These are phyloP conservation scores for Tolypocladium ophioglossoides DNA, from an alignment of 2,329 filamentous ascomycete genomes.

Conservation along the genomic window DNA sequence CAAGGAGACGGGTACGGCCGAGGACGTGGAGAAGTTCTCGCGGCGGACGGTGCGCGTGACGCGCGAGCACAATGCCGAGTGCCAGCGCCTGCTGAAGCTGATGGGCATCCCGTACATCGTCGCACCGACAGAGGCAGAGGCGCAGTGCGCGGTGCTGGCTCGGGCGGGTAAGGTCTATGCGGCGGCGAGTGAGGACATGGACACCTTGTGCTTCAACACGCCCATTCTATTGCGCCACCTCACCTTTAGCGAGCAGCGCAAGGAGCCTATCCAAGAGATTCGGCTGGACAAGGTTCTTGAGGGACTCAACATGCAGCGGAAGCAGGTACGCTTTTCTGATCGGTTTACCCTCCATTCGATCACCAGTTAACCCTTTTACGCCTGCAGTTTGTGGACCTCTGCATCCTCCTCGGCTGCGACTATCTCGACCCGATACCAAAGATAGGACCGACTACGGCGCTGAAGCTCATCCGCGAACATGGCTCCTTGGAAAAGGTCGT, in stretches of 20 bases:
- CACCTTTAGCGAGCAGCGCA: slow-evolving; percentile 93
- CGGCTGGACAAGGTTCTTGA: slow-evolving; percentile 77
- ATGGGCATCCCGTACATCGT: slow-evolving; percentile 97
- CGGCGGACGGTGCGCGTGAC: slow-evolving; percentile 87
- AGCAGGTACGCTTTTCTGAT: slow-evolving; percentile 48
- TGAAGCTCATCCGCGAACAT: slow-evolving; percentile 91
- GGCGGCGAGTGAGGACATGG: slow-evolving; percentile 97
- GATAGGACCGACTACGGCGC: slow-evolving; percentile 79
- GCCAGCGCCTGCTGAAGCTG: slow-evolving; percentile 77
- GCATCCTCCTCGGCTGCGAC: slow-evolving; percentile 93
- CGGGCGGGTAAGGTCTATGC: slow-evolving; percentile 92
- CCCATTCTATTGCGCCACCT: slow-evolving; percentile 86
- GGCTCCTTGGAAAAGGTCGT: slow-evolving; percentile 80
- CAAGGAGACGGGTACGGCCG: slow-evolving; percentile 89
- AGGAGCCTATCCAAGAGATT: slow-evolving; percentile 96
- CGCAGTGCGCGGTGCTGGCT: slow-evolving; percentile 86
- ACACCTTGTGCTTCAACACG: slow-evolving; percentile 89
- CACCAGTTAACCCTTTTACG: not conserved
- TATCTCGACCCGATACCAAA: slow-evolving; percentile 96
- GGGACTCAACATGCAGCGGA: slow-evolving; percentile 76
- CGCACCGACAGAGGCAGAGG: slow-evolving; percentile 93
- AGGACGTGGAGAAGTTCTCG: slow-evolving; percentile 98
- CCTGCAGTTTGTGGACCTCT: slow-evolving; percentile 84
- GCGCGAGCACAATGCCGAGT: slow-evolving; percentile 93
- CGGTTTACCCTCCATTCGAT: not conserved